These are phyloP conservation scores for Coix lacrymajobi DNA, from an alignment of 176 grass and related monocot genomes.

Conservation along the genomic window DNA sequence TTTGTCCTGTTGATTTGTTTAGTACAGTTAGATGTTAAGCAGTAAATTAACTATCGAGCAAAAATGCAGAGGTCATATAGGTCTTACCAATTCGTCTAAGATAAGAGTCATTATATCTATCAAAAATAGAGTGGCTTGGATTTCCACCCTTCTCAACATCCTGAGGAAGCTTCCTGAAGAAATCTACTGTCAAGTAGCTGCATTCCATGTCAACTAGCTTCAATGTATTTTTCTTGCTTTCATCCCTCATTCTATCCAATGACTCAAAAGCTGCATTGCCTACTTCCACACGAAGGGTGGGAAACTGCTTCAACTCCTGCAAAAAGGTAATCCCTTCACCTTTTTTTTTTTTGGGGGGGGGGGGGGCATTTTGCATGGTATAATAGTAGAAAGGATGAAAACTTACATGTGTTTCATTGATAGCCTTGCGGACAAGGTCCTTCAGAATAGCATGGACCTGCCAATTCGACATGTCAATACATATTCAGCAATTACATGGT, in stretches of 20 bases:
- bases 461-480: slow-evolving; percentile 8
- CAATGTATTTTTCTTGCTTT: slow-evolving; percentile 97
- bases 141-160: slow-evolving; percentile 99
- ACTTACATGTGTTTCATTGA: slow-evolving; percentile 83
- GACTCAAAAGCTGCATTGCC: slow-evolving; percentile 89
- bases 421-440: slow-evolving; percentile 93
- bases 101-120: slow-evolving; percentile 99
- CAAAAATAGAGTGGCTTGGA: slow-evolving; percentile 96
- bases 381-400: neutral
- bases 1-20: slow-evolving; percentile 59
- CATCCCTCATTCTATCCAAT: slow-evolving; percentile 96
- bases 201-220: slow-evolving; percentile 98
- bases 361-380: neutral
- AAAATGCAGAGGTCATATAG: neutral
- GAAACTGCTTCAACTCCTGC: slow-evolving; percentile 98
- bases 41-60: neutral
- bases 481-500: neutral
- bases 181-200: slow-evolving; percentile 98
- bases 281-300: slow-evolving; percentile 87
- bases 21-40: slow-evolving; percentile 1
- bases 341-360: too few species aligned
- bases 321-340: neutral
- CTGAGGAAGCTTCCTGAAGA: slow-evolving; percentile 99
- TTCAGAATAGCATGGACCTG: slow-evolving; percentile 96
- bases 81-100: slow-evolving; percentile 84